Conservation (phyloP, 257 asterid genomes). For the Rehmannia glutinosa region DNA sequence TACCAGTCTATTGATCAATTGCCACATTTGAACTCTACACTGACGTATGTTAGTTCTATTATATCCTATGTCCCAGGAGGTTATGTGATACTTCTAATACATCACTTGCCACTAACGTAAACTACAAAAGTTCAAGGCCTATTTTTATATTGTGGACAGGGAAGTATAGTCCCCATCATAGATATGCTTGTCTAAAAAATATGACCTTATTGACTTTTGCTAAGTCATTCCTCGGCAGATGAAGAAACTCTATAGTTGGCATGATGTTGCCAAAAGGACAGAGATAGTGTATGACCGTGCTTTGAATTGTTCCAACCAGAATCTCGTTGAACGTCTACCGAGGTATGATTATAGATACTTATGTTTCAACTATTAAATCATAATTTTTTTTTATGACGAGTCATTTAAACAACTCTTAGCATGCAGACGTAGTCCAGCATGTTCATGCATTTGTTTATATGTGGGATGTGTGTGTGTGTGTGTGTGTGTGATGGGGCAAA, state of each 20-base stretch:
- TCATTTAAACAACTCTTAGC: not conserved
- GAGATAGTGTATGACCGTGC: constrained; percentile 81
- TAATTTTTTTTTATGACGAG: not conserved
- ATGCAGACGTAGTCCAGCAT: not conserved
- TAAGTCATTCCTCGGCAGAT: constrained; percentile 39
- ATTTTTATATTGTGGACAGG: too few species aligned
- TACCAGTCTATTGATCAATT: not conserved
- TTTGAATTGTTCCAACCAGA: constrained; percentile 65
- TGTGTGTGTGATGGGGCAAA: not conserved
- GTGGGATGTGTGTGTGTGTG: too few species aligned
- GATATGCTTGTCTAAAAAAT: not conserved
- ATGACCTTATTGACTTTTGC: not conserved
- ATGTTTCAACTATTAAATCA: not conserved
- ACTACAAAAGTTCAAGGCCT: too few species aligned
- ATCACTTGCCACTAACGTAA: not conserved
- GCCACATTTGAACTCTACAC: not conserved
- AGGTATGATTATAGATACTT: constrained; percentile 39
- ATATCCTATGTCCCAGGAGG: not conserved
- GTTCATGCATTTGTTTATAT: too few species aligned
- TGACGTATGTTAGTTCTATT: not conserved
- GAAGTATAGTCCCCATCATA: not conserved
- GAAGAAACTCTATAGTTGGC: constrained; percentile 92
- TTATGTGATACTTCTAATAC: not conserved
- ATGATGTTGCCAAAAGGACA: constrained; percentile 86
- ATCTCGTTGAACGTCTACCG: constrained; percentile 69